Base-by-base conservation (phyloP, 2,329 filamentous ascomycete genomes). In the Colletotrichum musae region DNA sequence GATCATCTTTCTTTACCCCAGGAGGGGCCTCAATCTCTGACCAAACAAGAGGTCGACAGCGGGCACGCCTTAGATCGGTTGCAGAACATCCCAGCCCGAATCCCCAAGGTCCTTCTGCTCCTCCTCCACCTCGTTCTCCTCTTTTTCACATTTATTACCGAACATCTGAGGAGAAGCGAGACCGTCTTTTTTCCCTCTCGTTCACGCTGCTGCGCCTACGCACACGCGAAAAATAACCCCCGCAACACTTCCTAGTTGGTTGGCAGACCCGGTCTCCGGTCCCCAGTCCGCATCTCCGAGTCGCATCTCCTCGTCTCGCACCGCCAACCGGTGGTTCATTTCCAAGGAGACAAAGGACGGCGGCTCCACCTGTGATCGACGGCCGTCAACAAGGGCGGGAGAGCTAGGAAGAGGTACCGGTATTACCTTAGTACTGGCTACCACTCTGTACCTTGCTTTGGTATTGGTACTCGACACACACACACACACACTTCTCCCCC, bases 291-390 rank as follows among this genome's bases (percentile, higher is more conserved):
- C 28, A 32, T 32, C 28, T 32, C 28, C 60, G 47, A 50, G 21
- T 48, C 10, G 45, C 61, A 39, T 47, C 54, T 64, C 45, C 12
- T 45, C 39, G 41, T 59, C 50, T 69, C 45, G 54, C 62, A 69
- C 56, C 28, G 51, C 62, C 62, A 61, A 67, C 67, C 28, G 43
- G 67, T 50, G 67, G 60, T 61, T 67, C 67, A 60, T 66, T 69
- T 58, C 54, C 66, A 69, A 69, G 62, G 67, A 69, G 67, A 69
- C 67, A 69, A 69, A 66, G 67, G 62, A 60, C 56, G 39, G 24
- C 45, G 43, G 63, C 52, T 57, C 67, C 67, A 66, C 67, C 51
- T 56, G 56, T 60, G 67, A 69, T 69, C 67, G 62, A 66, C 67
- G 24, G 28, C 67, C 67, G 47, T 69, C 56, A 62, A 56, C 62